A percentile compares a stretch with the other conserved stretches of the same genome.
Evolutionary conservation across 1,284 basidiomycete genomes (phyloP).

Genomic region (Hortiboletus rubellus): DNA sequence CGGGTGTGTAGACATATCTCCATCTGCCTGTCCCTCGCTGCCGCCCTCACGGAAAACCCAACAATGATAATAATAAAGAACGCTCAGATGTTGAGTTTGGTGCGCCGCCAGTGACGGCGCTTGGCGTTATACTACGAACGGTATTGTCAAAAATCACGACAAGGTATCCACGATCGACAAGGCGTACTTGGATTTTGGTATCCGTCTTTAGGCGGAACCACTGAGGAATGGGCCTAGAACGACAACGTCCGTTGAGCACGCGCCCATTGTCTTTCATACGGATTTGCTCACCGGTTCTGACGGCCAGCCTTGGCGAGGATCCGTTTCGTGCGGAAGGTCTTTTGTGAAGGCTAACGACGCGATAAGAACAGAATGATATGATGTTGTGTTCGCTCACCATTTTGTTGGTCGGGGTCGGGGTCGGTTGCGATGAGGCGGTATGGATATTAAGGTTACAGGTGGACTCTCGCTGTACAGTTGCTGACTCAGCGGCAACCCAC

Average conservation of each 20-base stretch:
- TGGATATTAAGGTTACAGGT: slow-evolving; percentile 30
- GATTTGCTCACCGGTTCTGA: slow-evolving; percentile 85
- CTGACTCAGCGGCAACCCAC: slow-evolving; percentile 32
- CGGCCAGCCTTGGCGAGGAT: slow-evolving; percentile 94
- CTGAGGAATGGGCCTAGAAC: slow-evolving; percentile 85
- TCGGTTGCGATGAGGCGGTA: slow-evolving; percentile 19
- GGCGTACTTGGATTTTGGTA: slow-evolving; percentile 86
- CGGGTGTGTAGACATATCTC: slow-evolving; percentile 22
- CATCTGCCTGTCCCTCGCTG: slow-evolving; percentile 3
- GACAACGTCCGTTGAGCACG: not conserved
- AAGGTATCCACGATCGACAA: not conserved
- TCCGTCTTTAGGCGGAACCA: slow-evolving; percentile 99
- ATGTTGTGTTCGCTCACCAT: slow-evolving; percentile 26
- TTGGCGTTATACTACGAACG: slow-evolving; percentile 82
- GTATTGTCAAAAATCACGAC: not conserved
- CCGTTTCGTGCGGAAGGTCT: slow-evolving; percentile 95
- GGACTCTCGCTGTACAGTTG: slow-evolving; percentile 34
- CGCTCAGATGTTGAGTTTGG: slow-evolving; percentile 88
- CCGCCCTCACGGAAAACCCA: not conserved
- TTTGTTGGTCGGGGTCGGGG: slow-evolving; percentile 21
- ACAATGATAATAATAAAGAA: not conserved
- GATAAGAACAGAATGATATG: not conserved
- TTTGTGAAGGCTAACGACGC: slow-evolving; percentile 85
- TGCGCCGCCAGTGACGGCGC: slow-evolving; percentile 92
- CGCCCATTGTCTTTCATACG: not conserved